Evolutionary conservation across 2,329 filamentous ascomycete species (phyloP), one percentile per base, ranked within the genome.

Genomic region (Diaporthe nobilis): DNA sequence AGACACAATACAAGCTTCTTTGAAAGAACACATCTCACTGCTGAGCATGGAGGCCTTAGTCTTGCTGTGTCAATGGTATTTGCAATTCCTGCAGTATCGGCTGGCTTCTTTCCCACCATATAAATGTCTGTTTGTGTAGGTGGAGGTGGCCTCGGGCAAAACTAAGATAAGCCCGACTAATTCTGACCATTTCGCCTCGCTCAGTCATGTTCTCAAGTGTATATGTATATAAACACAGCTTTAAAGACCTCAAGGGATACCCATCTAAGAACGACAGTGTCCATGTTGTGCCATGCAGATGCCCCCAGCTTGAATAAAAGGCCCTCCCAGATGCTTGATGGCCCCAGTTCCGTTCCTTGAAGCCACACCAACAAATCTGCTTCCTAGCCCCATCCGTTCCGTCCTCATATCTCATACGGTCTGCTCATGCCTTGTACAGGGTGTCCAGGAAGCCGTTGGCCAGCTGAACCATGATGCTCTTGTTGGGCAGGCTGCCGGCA

Each of bases 401-500:
- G 1, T 44, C 49, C 7, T 22, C 25, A 25, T 17, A 6, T 0
- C 15, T 55, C n/a, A 42, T n/a, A 28, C n/a, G 15, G 34, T 12
- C 0, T n/a, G 1, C 20, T 86, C 86, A 97, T 76, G 93, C 93
- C 88, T 98, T 98, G 85, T 98, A 98, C 84, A 98, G 83, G 71
- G 97, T 93, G 86, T 98, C 96, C 82, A 98, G 88, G 85, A 98
- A 99, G 0, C 95, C 96, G 79, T 90, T 94, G 2, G 96, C 96
- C 82, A 99, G 86, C 80, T 98, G 95, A 78, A 95, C 94, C 44
- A 99, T 95, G 47, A 99, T 93, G 79, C 94, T 95, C 90, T 98
- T 98, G 83, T 99, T 97, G 1, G 97, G 97, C 84, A 99, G 85
- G 81, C 94, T 97, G 8, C 97, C 97, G 0, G 97, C 97, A 75